Evolutionary conservation across 352 stramenopile genomes (phyloP).

Genomic region (Phytopythium vexans): DNA sequence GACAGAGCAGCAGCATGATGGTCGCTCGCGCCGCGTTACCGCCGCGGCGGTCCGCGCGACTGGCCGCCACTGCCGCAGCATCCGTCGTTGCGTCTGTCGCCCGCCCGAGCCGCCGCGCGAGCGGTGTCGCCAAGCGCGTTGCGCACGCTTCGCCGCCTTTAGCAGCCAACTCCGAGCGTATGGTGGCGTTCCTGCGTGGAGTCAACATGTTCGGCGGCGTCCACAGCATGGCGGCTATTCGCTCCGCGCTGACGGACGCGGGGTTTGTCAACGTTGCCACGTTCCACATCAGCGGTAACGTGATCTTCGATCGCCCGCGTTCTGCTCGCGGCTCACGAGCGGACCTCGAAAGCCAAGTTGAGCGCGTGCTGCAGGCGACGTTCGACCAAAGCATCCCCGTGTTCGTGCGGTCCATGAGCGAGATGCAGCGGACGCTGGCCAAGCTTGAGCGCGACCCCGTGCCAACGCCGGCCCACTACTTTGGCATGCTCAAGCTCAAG

Average conservation of each 20-base stretch:
- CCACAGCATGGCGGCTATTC: constrained; percentile 26
- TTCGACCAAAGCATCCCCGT: constrained; percentile 20
- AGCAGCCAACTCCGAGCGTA: background rate
- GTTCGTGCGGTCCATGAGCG: constrained; percentile 15
- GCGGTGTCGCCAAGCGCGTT: too few relatives aligned
- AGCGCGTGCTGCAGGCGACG: constrained; percentile 11
- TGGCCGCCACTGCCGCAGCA: too few relatives aligned
- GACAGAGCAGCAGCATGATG: too few relatives aligned
- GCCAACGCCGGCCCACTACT: constrained; percentile 15
- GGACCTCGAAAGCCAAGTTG: constrained; percentile 14
- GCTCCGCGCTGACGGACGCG: constrained; percentile 7
- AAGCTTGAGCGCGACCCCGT: background rate
- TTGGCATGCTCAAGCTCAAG: constrained; percentile 19
- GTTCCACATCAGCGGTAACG: constrained; percentile 24
- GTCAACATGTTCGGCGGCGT: constrained; percentile 23
- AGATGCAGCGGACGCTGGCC: constrained; percentile 10
- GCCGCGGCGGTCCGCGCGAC: too few relatives aligned
- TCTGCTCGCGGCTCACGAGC: background rate
- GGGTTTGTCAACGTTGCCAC: constrained; percentile 19
- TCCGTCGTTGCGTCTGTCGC: too few relatives aligned
- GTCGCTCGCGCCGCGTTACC: too few relatives aligned
- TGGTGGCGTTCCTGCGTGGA: constrained; percentile 25
- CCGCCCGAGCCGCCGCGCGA: too few relatives aligned
- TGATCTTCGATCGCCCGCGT: constrained; percentile 16
- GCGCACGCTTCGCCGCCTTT: too few relatives aligned